Percentiles rank a stretch among this genome's conserved stretches.
These are phyloP conservation scores for Epichloe festucae DNA, from an alignment of 2,329 filamentous ascomycete species.

Conservation along the genomic window DNA sequence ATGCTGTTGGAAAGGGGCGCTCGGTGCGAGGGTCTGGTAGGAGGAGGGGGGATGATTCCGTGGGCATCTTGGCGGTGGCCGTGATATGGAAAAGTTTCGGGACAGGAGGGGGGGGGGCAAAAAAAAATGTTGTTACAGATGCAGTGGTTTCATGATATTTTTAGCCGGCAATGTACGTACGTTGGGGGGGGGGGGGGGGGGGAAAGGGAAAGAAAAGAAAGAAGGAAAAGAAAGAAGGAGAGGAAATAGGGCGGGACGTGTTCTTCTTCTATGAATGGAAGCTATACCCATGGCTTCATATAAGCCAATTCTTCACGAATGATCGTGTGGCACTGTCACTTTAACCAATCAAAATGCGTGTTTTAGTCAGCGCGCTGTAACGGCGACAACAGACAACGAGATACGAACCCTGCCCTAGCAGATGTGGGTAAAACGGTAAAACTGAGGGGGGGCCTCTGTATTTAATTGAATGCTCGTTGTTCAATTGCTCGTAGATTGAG, in stretches of 20 bases:
- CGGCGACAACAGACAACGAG: neutral
- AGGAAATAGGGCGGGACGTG: no score
- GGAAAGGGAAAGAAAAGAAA: no score
- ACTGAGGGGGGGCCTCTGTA: no score
- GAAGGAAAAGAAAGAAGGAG: neutral
- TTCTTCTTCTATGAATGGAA: no score
- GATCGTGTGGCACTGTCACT: neutral
- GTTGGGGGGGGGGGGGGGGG: no score
- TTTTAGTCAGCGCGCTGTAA: conserved; percentile 23
- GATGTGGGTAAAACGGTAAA: no score
- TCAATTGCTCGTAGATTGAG: neutral
- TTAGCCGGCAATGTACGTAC: no score
- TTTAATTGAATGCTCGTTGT: neutral
- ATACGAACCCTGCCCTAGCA: neutral
- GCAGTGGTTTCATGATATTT: no score
- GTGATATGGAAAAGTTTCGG: no score
- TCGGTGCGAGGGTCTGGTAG: conserved; percentile 18
- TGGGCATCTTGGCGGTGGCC: conserved; percentile 4
- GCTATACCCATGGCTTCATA: neutral
- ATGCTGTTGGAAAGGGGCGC: conserved; percentile 9
- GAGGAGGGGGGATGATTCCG: conserved; percentile 22
- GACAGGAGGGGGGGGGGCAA: no score
- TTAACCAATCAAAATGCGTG: conserved; percentile 16
- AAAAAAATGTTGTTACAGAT: no score
- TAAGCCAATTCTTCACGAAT: neutral